Evolutionary conservation across 371 early-diverging fungal genomes (phyloP).

Genomic region (Basidiobolus meristosporus): DNA sequence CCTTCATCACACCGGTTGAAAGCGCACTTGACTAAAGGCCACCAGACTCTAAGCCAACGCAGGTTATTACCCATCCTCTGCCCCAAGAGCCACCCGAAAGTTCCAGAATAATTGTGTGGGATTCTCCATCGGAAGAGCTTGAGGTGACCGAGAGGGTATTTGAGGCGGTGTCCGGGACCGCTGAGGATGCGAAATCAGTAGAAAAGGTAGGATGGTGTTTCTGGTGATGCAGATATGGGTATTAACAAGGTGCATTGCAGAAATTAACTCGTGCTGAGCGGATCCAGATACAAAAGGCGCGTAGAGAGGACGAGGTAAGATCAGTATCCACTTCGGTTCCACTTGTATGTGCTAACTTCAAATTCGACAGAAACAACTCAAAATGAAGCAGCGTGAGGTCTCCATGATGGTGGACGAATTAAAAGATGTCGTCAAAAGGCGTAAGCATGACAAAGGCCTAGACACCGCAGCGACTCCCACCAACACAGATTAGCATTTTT

Average conservation of each 20-base stretch:
- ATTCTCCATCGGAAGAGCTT: neutral
- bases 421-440: conserved; percentile 25
- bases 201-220: neutral
- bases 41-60: neutral
- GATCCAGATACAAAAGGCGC: conserved; percentile 24
- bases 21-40: too few relatives aligned
- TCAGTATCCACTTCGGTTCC: neutral
- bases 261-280: conserved; percentile 34
- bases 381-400: conserved; percentile 11
- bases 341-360: conserved; percentile 5
- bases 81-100: neutral
- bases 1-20: neutral
- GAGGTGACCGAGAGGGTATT: conserved; percentile 13
- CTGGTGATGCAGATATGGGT: neutral
- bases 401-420: conserved; percentile 39
- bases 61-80: neutral
- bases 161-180: conserved; percentile 13
- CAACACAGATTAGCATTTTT: too few relatives aligned
- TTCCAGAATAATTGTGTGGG: neutral
- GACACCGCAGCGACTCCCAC: neutral
- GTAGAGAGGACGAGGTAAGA: conserved; percentile 23
- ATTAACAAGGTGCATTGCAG: conserved; percentile 1
- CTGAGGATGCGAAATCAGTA: neutral
- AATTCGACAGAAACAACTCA: conserved; percentile 10
- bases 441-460: neutral